Evolutionary conservation across 805 yeast genomes (phyloP).

Genomic region (Helenozyma rhizophorensis): DNA sequence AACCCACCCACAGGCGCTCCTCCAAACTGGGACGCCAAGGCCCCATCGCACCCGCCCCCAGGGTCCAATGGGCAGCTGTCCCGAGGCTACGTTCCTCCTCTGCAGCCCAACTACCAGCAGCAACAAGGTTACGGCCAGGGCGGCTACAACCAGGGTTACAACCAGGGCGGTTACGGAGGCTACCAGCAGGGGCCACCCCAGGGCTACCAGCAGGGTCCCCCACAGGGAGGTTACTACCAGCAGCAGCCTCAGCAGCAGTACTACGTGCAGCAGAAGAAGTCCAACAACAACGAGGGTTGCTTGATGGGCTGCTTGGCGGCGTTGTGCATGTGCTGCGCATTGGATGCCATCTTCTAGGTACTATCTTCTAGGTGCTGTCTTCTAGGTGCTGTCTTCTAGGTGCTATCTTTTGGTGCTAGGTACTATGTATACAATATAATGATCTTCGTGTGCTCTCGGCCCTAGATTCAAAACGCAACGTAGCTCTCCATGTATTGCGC

Average conservation of each 20-base stretch:
- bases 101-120: slow-evolving; percentile 13
- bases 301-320: slow-evolving; percentile 40
- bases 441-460: no score
- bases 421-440: no score
- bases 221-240: slow-evolving; percentile 30
- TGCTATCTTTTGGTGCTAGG: no score
- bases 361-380: no score
- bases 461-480: no score
- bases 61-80: slow-evolving; percentile 13
- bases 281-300: slow-evolving; percentile 27
- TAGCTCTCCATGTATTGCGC: no score
- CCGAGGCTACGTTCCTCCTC: slow-evolving; percentile 19
- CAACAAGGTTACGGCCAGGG: slow-evolving; percentile 10
- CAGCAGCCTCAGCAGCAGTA: slow-evolving; percentile 37
- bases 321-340: slow-evolving; percentile 35
- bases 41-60: slow-evolving; percentile 11
- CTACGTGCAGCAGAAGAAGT: slow-evolving; percentile 35
- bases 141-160: slow-evolving; percentile 5
- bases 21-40: slow-evolving; percentile 20
- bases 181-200: slow-evolving; percentile 7
- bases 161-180: slow-evolving; percentile 13
- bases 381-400: no score
- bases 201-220: slow-evolving; percentile 21
- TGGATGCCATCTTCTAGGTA: slow-evolving; percentile 22
- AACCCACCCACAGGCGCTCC: slow-evolving; percentile 28